Base-by-base conservation (phyloP, 1,284 basidiomycete species). In the Trichosporon sp. region DNA sequence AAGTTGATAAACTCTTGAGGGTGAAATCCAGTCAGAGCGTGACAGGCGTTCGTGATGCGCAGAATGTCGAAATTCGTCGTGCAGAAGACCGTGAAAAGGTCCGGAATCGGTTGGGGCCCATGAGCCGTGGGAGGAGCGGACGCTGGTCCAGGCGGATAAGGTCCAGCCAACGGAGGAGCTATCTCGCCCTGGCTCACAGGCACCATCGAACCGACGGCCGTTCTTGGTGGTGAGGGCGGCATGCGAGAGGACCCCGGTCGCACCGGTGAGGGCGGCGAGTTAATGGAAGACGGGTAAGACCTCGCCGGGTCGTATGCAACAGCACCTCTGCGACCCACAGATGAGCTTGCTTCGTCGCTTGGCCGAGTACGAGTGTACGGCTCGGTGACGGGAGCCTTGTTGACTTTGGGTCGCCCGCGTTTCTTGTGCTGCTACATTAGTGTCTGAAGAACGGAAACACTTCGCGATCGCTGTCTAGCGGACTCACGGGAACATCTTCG, bases 401-500 rank as follows among this genome's bases (percentile, higher is more conserved):
- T 67, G 21, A 74, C 75, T 59, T 77, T 78, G 59, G 78, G 77
- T 46, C 78, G 62, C 3, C 78, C 78, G 16, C 78, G 70, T 61
- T 79, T 79, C 66, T 78, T 78, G 63, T 77, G 77, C 78, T 79
- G 56, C 4, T 6, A 8, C 5, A 40, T 7, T 21, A 25, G 57
- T 62, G 40, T 54, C 21, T 19, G 5, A 7, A 32, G 7, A 14
- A n/a, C n/a, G n/a, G n/a, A n/a, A n/a, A n/a, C n/a, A n/a, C n/a
- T n/a, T n/a, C n/a, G n/a, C 21, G 13, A n/a, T 8, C 25, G 29
- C 29, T n/a, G 25, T 29, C 10, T 21, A 34, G 7, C 6, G 8
- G 3, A 74, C 78, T 71, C 59, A 80, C 79, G 2, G 77, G 75
- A 4, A 78, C 74, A 67, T 80, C 79, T 60, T 75, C 73, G 57